These are phyloP conservation scores for Tothia fuscella DNA, from an alignment of 2,329 filamentous ascomycete genomes.

Conservation along the genomic window DNA sequence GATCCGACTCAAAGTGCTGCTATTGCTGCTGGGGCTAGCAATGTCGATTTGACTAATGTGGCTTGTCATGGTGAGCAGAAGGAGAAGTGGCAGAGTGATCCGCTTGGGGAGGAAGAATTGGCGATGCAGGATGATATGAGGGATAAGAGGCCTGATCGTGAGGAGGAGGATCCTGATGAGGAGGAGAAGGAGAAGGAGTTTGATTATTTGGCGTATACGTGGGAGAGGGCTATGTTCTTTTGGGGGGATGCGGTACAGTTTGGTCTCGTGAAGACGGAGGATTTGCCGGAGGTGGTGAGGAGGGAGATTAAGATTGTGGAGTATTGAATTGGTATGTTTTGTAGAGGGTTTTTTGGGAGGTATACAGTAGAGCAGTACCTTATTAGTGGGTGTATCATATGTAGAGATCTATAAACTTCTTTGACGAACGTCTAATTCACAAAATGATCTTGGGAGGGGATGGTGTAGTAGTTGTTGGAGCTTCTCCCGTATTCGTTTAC, in stretches of 20 bases:
- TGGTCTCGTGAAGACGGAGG: conserved; percentile 62
- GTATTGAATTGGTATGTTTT: conserved; percentile 33
- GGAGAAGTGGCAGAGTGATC: neutral
- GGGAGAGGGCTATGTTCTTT: conserved; percentile 84
- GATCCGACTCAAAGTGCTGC: conserved; percentile 13
- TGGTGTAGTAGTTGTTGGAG: no score
- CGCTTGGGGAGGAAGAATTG: conserved; percentile 10
- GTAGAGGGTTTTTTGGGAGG: no score
- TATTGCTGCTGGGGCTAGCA: conserved; percentile 3
- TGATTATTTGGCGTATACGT: conserved; percentile 84
- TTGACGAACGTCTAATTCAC: no score
- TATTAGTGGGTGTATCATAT: no score
- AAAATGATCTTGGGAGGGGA: no score
- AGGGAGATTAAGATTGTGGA: conserved; percentile 57
- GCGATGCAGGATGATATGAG: conserved; percentile 13
- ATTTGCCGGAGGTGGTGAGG: conserved; percentile 59
- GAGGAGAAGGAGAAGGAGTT: conserved; percentile 55
- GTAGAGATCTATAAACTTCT: no score
- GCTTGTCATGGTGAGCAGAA: no score
- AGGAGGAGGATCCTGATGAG: conserved; percentile 18
- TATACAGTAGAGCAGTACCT: no score
- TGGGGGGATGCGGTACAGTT: conserved; percentile 79
- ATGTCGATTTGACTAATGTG: no score
- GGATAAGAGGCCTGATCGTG: conserved; percentile 1
- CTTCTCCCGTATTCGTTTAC: no score